phyloP scores from a whole-genome alignment of 305 asterid species.

The Fraxinus xanthoxyloides region DNA sequence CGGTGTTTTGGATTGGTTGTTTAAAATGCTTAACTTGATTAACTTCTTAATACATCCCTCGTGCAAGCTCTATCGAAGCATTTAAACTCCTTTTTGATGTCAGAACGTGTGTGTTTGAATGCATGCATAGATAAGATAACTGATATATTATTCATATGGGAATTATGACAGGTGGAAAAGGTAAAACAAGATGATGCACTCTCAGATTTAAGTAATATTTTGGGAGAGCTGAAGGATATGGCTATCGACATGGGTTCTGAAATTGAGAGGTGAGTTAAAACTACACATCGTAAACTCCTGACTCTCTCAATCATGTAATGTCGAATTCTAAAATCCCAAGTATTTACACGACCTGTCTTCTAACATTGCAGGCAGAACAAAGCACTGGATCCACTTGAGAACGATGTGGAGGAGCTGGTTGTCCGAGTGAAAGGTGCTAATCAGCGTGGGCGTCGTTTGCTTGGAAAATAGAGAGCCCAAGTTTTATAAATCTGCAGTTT shows the following conservation, averaged over 20 bases:
- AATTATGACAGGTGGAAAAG: conserved; percentile 46
- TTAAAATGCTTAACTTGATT: conserved; percentile 5
- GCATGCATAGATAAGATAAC: neutral
- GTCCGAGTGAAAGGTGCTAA: conserved; percentile 62
- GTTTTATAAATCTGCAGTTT: neutral
- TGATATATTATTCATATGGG: neutral
- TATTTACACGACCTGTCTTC: conserved; percentile 2
- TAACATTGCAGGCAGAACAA: conserved; percentile 55
- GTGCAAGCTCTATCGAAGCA: neutral
- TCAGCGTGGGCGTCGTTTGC: conserved; percentile 60
- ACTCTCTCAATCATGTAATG: neutral
- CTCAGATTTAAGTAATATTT: conserved; percentile 66
- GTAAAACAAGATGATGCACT: conserved; percentile 86
- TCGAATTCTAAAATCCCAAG: neutral
- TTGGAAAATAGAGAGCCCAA: conserved; percentile 44
- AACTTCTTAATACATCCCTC: neutral
- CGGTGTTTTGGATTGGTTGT: neutral
- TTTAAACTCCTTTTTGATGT: neutral
- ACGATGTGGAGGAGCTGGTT: conserved; percentile 66
- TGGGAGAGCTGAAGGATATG: conserved; percentile 90
- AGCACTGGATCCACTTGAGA: conserved; percentile 52
- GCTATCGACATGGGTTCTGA: conserved; percentile 95
- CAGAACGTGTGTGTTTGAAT: conserved; percentile 3
- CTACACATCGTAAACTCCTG: neutral
- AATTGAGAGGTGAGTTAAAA: conserved; percentile 62